These are phyloP conservation scores for Termitomyces sp. DNA, from an alignment of 768 basidiomycete genomes.

Conservation along the genomic window DNA sequence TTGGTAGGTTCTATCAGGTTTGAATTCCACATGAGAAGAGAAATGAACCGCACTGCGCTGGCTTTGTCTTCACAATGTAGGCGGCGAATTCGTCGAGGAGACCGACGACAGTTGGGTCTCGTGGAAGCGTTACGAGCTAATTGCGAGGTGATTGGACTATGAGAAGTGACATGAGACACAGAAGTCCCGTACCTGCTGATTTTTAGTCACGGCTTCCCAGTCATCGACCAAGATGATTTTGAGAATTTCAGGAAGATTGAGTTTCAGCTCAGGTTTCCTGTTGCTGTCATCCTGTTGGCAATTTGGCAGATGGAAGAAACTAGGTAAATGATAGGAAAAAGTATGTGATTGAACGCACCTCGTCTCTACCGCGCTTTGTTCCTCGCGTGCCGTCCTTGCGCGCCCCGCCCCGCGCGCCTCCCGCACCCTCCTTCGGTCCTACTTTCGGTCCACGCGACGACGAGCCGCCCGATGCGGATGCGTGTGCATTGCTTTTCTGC, in stretches of 20 bases:
- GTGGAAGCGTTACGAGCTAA: slow-evolving; percentile 81
- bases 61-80: slow-evolving; percentile 47
- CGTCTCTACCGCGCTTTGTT: slow-evolving; percentile 70
- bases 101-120: slow-evolving; percentile 71
- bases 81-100: slow-evolving; percentile 75
- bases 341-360: slow-evolving; percentile 36
- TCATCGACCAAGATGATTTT: slow-evolving; percentile 92
- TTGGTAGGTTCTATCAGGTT: background rate
- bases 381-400: slow-evolving; percentile 63
- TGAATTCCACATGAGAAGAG: background rate
- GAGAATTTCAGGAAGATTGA: slow-evolving; percentile 84
- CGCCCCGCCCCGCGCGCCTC: slow-evolving; percentile 25
- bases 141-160: background rate
- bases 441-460: slow-evolving; percentile 18
- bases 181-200: slow-evolving; percentile 61
- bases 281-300: slow-evolving; percentile 62
- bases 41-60: slow-evolving; percentile 35
- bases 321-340: background rate
- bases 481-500: slow-evolving; percentile 24
- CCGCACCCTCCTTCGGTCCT: slow-evolving; percentile 22
- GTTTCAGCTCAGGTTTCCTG: slow-evolving; percentile 85
- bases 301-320: background rate
- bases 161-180: background rate
- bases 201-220: slow-evolving; percentile 97
- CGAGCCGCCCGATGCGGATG: slow-evolving; percentile 16